Percentiles rank a stretch among this genome's conserved stretches.
Evolutionary conservation across 1,139 yeast genomes (phyloP).

Genomic region (Debaryomycetaceae sp.): DNA sequence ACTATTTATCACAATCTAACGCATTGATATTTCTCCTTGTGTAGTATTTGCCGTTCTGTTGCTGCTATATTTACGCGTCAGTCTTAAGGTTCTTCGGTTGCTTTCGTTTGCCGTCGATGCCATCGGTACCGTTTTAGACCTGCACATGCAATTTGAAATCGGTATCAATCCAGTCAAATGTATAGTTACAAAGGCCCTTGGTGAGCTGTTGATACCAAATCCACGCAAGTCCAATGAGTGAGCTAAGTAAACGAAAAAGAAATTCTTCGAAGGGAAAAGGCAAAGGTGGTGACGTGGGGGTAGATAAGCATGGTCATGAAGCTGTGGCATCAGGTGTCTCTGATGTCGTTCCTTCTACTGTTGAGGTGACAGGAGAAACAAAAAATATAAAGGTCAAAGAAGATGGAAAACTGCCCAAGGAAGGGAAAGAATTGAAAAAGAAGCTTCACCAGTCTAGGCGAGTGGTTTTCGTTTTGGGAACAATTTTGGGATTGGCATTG

Average conservation of each 20-base stretch:
- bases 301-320: neutral
- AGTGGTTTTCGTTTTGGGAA: slow-evolving; percentile 53
- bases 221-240: neutral
- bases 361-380: neutral
- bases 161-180: too few species aligned
- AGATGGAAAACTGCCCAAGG: neutral
- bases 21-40: neutral
- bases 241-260: neutral
- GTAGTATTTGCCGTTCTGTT: neutral
- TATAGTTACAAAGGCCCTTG: neutral
- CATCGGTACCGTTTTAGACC: too few species aligned
- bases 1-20: neutral
- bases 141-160: too few species aligned
- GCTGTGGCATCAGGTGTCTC: neutral
- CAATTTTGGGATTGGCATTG: slow-evolving; percentile 61
- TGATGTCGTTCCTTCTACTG: neutral
- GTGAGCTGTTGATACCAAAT: neutral
- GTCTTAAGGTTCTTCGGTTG: too few species aligned
- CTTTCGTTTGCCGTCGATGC: too few species aligned
- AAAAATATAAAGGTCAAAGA: neutral
- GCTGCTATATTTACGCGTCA: too few species aligned
- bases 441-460: slow-evolving; percentile 40
- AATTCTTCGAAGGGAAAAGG: neutral
- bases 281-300: neutral
- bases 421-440: slow-evolving; percentile 15